These are phyloP conservation scores for Taiozyma sp. DNA, from an alignment of 1,139 yeast genomes.

Conservation along the genomic window DNA sequence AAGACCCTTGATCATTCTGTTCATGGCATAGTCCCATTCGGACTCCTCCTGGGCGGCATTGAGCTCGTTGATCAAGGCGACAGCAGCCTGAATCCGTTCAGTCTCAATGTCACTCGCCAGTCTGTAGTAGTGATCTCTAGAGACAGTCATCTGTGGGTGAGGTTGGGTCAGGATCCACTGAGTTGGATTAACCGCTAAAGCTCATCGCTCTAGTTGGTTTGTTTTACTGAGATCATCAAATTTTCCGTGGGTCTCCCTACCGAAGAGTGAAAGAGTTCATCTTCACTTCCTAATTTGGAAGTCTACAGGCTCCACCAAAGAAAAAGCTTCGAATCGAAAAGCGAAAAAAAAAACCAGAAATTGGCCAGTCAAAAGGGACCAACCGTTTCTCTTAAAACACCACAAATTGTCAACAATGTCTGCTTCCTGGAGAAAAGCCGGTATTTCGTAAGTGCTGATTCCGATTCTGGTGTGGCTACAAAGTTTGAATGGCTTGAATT, in stretches of 20 bases:
- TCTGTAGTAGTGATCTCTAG: slow-evolving; percentile 71
- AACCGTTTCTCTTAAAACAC: neutral
- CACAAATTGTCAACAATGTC: slow-evolving; percentile 40
- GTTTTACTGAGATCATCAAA: neutral
- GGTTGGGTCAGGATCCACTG: no score
- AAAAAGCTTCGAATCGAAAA: neutral
- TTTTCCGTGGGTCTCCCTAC: neutral
- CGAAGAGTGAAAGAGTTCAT: neutral
- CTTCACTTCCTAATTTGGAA: slow-evolving; percentile 11
- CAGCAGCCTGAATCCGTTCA: slow-evolving; percentile 73
- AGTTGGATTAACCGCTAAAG: neutral
- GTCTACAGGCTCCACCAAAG: slow-evolving; percentile 7
- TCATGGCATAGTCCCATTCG: slow-evolving; percentile 82
- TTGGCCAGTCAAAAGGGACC: neutral
- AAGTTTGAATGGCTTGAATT: neutral
- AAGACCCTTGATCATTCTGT: slow-evolving; percentile 74
- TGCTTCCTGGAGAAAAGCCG: slow-evolving; percentile 75
- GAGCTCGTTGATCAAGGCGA: slow-evolving; percentile 56
- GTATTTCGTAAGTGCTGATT: slow-evolving; percentile 48
- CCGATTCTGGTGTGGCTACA: neutral
- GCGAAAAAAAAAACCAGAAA: slow-evolving; percentile 1
- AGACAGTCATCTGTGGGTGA: slow-evolving; percentile 37
- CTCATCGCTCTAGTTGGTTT: neutral
- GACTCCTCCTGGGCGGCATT: slow-evolving; percentile 36
- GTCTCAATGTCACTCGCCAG: slow-evolving; percentile 72